Conservation (phyloP, 208 protist species). For the Lotmaria passim region DNA sequence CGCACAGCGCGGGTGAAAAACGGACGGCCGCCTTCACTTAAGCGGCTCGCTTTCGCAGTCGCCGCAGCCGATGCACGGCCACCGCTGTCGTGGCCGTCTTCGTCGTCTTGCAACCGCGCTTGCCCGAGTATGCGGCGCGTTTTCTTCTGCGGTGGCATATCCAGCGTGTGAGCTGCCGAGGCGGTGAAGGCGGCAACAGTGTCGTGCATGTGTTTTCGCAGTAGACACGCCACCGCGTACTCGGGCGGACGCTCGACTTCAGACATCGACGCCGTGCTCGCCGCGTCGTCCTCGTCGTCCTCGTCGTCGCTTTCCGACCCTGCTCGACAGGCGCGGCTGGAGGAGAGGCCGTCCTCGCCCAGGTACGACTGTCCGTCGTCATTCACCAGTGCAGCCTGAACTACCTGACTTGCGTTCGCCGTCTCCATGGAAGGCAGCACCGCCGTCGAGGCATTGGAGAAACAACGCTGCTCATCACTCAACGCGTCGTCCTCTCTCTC, state of each 20-base stretch:
- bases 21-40: too few relatives aligned
- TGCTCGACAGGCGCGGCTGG: not conserved
- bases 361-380: not conserved
- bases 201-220: slow-evolving; percentile 31
- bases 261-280: not conserved
- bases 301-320: not conserved
- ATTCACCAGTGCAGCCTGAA: not conserved
- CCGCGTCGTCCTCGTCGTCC: not conserved
- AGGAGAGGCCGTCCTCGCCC: slow-evolving; percentile 9
- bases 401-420: not conserved
- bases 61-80: too few relatives aligned
- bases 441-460: not conserved
- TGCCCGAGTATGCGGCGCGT: slow-evolving; percentile 8
- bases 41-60: too few relatives aligned
- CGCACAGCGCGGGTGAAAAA: slow-evolving; percentile 12
- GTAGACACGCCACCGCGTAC: slow-evolving; percentile 21
- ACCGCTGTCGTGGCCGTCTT: not conserved
- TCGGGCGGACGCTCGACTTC: slow-evolving; percentile 14
- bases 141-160: slow-evolving; percentile 18
- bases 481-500: not conserved
- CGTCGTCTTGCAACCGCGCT: not conserved
- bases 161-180: slow-evolving; percentile 24
- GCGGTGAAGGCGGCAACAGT: slow-evolving; percentile 24
- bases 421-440: not conserved
- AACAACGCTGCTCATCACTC: not conserved